Conservation (phyloP, 805 yeast genomes). For the Wickerhamiella kazuoi region DNA sequence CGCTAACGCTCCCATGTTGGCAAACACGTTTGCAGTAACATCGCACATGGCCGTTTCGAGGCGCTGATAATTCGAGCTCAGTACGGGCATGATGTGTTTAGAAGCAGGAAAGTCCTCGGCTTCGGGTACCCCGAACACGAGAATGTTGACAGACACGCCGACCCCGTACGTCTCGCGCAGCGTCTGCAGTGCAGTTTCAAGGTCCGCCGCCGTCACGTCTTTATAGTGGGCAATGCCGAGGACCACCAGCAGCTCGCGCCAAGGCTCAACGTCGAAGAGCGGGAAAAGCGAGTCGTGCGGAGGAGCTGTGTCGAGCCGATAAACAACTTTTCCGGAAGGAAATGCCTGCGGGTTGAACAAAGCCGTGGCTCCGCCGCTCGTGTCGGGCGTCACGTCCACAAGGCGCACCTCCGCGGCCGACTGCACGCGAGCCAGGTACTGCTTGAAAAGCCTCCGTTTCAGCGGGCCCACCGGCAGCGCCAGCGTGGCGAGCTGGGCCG, state of each 20-base stretch:
- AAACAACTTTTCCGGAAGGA: constrained; percentile 59
- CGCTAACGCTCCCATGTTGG: constrained; percentile 43
- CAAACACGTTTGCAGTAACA: constrained; percentile 44
- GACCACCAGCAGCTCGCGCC: constrained; percentile 45
- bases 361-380: constrained; percentile 13
- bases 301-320: constrained; percentile 31
- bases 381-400: constrained; percentile 54
- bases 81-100: constrained; percentile 11
- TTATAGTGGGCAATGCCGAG: constrained; percentile 28
- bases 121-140: constrained; percentile 31
- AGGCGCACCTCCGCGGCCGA: constrained; percentile 46
- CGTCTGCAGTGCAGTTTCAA: constrained; percentile 16
- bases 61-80: constrained; percentile 20
- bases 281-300: constrained; percentile 43
- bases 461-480: constrained; percentile 49
- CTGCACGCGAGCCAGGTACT: constrained; percentile 28
- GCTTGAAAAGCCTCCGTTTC: constrained; percentile 25
- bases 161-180: constrained; percentile 2
- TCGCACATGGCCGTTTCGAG: constrained; percentile 59
- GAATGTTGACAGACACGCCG: constrained; percentile 12
- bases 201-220: constrained; percentile 12
- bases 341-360: constrained; percentile 67
- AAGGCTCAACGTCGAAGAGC: constrained; percentile 80
- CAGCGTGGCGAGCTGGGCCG: constrained; percentile 34
- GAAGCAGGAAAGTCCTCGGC: constrained; percentile 3